Evolutionary conservation across 1,284 basidiomycete genomes (phyloP), one percentile per base, ranked within the genome.

Genomic region (Cryptococcus amylolentus): DNA sequence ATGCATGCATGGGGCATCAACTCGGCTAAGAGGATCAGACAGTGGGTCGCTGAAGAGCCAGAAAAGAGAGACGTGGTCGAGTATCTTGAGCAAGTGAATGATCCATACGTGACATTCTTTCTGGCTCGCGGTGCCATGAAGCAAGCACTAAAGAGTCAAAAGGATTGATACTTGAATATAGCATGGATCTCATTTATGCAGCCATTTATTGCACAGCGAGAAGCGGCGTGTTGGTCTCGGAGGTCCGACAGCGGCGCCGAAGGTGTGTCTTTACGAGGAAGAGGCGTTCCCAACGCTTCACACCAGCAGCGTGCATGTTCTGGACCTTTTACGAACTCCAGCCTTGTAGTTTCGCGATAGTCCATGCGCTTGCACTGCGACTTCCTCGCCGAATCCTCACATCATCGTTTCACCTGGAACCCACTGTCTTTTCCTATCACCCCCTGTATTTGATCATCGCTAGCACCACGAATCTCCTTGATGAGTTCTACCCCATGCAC

Each of bases 401-500:
- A 14, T 48, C 50, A 66, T n/a, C 58, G 54, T 37, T 55, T 58
- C 7, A 68, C 59, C 27, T 67, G 63, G 43, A 61, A 70, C 12
- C 63, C 64, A 14, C 38, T 54, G 3, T 42, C 49, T 7, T 55
- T 57, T 1, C 58, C 66, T 42, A 71, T 26, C 5, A 59, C 64
- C n/a, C 61, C 47, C 35, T 62, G 52, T 16, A 66, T 49, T 37
- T 69, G 63, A 12, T 60, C 62, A 2, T 70, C 66, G 40, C 61
- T 64, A 8, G 67, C 63, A 14, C 62, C 62, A 9, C 46, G 28
- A 7, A 55, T 57, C 48, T 72, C 63, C 20, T 66, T 59, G 35
- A 73, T 55, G n/a, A 69, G 49, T 39, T 71, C 64, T 8, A 77
- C 68, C 9, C 55, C 49, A 8, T 64, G 48, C 16, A 77, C 75